phyloP scores from a whole-genome alignment of 2,329 filamentous ascomycete genomes.

The Colletotrichum sp. region DNA sequence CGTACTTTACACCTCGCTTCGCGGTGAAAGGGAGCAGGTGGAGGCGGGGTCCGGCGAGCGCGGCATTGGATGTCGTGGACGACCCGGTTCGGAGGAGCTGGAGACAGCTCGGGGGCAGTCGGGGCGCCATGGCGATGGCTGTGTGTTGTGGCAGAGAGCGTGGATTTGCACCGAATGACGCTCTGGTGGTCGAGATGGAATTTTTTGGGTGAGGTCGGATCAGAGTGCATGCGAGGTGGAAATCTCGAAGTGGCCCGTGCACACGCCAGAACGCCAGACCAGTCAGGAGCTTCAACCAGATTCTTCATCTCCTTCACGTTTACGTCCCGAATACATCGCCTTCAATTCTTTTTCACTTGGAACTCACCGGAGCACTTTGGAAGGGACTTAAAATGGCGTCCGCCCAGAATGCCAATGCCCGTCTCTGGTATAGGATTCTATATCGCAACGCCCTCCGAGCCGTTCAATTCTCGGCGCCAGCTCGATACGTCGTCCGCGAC shows the following conservation, averaged over 20 bases:
- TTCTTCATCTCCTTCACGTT: background rate
- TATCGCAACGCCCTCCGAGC: conserved; percentile 72
- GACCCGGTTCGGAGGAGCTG: conserved; percentile 16
- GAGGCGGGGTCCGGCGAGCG: conserved; percentile 29
- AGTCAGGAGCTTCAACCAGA: background rate
- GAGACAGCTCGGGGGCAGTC: conserved; percentile 20
- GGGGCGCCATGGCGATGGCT: conserved; percentile 20
- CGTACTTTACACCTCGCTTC: conserved; percentile 59
- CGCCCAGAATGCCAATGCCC: conserved; percentile 43
- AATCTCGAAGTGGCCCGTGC: conserved; percentile 18
- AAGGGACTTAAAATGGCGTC: conserved; percentile 21
- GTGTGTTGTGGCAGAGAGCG: background rate
- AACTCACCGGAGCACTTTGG: conserved; percentile 25
- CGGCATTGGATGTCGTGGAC: conserved; percentile 3
- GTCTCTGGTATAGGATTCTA: conserved; percentile 73
- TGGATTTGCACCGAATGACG: background rate
- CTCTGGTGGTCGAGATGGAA: conserved; percentile 8
- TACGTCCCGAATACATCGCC: background rate
- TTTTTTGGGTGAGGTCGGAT: conserved; percentile 22
- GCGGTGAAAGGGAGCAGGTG: conserved; percentile 51
- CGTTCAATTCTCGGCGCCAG: conserved; percentile 73
- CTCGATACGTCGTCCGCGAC: conserved; percentile 66
- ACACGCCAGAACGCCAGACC: background rate
- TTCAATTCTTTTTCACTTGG: background rate
- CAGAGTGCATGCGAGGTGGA: conserved; percentile 8